A percentile compares a stretch with the other conserved stretches of the same genome.
Conservation (phyloP, 257 asterid genomes). For the Oldenlandia corymbosa region DNA sequence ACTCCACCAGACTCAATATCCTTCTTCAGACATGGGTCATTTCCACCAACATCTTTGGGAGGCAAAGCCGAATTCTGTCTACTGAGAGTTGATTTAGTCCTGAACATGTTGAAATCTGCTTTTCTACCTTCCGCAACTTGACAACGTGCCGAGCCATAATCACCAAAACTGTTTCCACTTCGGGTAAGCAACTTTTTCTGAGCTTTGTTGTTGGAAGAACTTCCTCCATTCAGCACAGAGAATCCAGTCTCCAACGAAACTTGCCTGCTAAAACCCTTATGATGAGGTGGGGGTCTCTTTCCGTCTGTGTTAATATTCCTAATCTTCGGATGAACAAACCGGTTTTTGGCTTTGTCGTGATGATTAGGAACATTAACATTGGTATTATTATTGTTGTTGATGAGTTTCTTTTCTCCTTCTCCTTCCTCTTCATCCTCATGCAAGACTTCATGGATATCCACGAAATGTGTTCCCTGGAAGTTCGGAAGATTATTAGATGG, state of each 20-base stretch:
- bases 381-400: too few relatives aligned
- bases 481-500: slow-evolving; percentile 26
- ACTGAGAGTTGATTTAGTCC: slow-evolving; percentile 56
- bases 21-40: slow-evolving; percentile 27
- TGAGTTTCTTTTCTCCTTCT: slow-evolving; percentile 23
- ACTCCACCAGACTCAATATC: slow-evolving; percentile 10
- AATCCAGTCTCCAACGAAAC: slow-evolving; percentile 85
- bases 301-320: slow-evolving; percentile 34
- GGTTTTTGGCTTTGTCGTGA: too few relatives aligned
- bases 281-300: slow-evolving; percentile 23
- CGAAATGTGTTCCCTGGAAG: slow-evolving; percentile 38
- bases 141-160: slow-evolving; percentile 39
- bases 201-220: slow-evolving; percentile 23
- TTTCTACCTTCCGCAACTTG: slow-evolving; percentile 33
- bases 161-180: slow-evolving; percentile 78
- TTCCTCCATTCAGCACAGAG: slow-evolving; percentile 51
- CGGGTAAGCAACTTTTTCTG: slow-evolving; percentile 43
- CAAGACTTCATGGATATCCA: slow-evolving; percentile 64
- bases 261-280: slow-evolving; percentile 50
- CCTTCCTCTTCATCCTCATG: slow-evolving; percentile 51
- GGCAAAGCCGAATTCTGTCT: slow-evolving; percentile 58
- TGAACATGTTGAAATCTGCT: slow-evolving; percentile 60
- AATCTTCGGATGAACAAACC: slow-evolving; percentile 11
- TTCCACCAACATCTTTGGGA: slow-evolving; percentile 38
- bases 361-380: too few relatives aligned